Conservation (phyloP, 2,329 filamentous ascomycete genomes). For the Graphiopsis chlorocephala region DNA sequence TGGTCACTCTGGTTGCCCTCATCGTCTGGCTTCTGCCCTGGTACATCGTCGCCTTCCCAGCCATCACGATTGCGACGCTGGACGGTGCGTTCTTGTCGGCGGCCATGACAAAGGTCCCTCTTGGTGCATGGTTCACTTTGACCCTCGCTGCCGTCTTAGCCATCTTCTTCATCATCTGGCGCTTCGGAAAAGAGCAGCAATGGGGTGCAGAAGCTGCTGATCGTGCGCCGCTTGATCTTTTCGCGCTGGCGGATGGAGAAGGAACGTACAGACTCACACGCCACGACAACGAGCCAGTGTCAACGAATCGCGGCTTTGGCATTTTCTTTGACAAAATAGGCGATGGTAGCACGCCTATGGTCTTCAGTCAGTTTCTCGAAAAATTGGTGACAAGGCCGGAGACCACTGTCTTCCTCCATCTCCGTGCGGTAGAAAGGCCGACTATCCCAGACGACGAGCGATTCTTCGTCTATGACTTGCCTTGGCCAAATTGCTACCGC, state of each 20-base stretch:
- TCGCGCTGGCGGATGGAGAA: conserved; percentile 37
- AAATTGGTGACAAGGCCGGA: conserved; percentile 68
- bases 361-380: conserved; percentile 69
- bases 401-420: conserved; percentile 71
- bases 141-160: conserved; percentile 62
- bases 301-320: conserved; percentile 51
- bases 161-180: conserved; percentile 68
- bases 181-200: conserved; percentile 75
- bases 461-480: conserved; percentile 46
- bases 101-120: conserved; percentile 68
- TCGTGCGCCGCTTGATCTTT: conserved; percentile 50
- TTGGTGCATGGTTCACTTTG: conserved; percentile 76
- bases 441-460: conserved; percentile 50
- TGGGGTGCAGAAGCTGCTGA: conserved; percentile 69
- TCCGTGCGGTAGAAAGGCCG: conserved; percentile 62
- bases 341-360: conserved; percentile 59
- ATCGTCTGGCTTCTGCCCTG: conserved; percentile 67
- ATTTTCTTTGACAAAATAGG: conserved; percentile 77
- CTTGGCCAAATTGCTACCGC: conserved; percentile 61
- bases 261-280: conserved; percentile 26
- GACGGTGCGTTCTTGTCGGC: conserved; percentile 70
- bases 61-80: conserved; percentile 62
- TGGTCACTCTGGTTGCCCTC: conserved; percentile 69
- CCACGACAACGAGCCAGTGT: conserved; percentile 4
- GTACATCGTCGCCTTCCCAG: conserved; percentile 59